Evolutionary conservation across 2,329 filamentous ascomycete genomes (phyloP).

Genomic region (Sclerotinia spermophila): DNA sequence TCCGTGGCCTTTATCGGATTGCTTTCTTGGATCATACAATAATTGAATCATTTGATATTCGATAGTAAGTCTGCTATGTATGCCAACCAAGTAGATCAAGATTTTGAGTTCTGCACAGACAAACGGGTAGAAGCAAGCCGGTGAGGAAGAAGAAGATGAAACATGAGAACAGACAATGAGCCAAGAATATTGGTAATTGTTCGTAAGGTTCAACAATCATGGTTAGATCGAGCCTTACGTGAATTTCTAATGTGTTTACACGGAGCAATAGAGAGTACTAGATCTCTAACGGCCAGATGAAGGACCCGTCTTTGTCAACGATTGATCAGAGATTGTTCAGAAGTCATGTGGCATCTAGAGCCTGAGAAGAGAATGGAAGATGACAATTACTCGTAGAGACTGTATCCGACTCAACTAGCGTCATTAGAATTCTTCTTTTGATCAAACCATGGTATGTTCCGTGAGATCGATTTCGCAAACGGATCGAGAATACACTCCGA

Average conservation of each 20-base stretch:
- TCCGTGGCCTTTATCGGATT: not conserved
- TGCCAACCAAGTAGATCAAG: not conserved
- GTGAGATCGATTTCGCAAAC: not conserved
- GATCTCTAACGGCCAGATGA: not conserved
- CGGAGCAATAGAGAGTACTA: not conserved
- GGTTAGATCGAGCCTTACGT: not conserved
- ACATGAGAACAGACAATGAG: slow-evolving; percentile 10
- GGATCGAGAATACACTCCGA: not conserved
- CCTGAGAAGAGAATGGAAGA: not conserved
- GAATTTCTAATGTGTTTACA: not conserved
- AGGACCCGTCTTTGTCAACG: not conserved
- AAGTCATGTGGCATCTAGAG: not conserved
- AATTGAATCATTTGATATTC: not conserved
- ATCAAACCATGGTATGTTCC: not conserved
- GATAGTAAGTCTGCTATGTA: not conserved
- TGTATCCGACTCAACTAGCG: not conserved
- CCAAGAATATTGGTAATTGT: not conserved
- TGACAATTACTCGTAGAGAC: not conserved
- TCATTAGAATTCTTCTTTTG: not conserved
- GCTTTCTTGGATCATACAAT: not conserved
- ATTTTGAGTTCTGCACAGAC: not conserved
- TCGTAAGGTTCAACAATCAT: slow-evolving; percentile 2
- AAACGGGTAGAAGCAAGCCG: slow-evolving; percentile 1
- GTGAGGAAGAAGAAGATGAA: slow-evolving; percentile 7
- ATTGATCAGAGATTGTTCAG: not conserved